Evolutionary conservation across 805 yeast genomes (phyloP), one percentile per base, ranked within the genome.

Genomic region (Ogataea corticis): DNA sequence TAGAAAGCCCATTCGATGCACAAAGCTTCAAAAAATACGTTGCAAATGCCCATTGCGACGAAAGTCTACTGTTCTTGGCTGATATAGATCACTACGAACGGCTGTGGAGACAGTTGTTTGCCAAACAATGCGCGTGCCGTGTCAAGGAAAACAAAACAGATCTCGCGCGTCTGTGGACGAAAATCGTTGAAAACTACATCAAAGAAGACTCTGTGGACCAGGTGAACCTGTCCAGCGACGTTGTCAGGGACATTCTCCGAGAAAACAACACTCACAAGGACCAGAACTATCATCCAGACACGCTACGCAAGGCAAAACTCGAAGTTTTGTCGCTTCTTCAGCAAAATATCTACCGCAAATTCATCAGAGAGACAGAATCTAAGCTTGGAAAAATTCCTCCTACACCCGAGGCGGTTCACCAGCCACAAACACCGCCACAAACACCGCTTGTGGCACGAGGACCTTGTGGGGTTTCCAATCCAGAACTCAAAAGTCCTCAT

Each of bases 191-290:
- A 17, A 59, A 54, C n/a, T 79, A 70, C 54, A 68, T 79, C 32
- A 45, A 51, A 11, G 65, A 63, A 12, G 68, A 75, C 44, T 66
- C 83, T 1, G 70, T 72, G 2, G 66, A 65, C 33, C 81, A 79
- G 56, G 68, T 79, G 47, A 79, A 79, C 57, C 50, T 79, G 18
- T 73, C 81, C 0, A 56, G 66, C 47, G 63, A 66, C 7, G 62
- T 75, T 2, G 65, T 59, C 48, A 57, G 64, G 13, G 54, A 51
- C 15, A 49, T 65, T n/a, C 45, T 63, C 10, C 18, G 34, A 10
- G 72, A 67, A 42, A 55, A 57, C 28, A 38, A 5, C 9, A 30
- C 29, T 12, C 36, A n/a, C 6, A 42, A 38, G 7, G 15, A 36
- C 5, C 42, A 45, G 13, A 35, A 30, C 14, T 61, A 56, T 36